phyloP scores from a whole-genome alignment of 257 asterid species.

The Solanum appendiculatum region DNA sequence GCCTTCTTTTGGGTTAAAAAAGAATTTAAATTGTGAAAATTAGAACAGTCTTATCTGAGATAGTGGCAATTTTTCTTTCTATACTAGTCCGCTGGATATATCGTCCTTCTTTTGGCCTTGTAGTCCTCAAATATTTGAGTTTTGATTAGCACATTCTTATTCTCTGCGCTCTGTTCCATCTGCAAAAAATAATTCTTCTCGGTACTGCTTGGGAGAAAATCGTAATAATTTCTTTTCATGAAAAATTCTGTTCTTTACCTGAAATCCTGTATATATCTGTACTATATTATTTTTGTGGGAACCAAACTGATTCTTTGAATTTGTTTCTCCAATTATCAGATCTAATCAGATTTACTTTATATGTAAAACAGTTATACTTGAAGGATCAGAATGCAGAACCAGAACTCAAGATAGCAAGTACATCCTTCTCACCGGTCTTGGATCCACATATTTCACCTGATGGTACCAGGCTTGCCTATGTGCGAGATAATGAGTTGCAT shows the following conservation, averaged over 20 bases:
- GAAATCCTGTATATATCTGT: neutral
- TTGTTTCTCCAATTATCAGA: neutral
- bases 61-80: neutral
- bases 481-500: conserved; percentile 65
- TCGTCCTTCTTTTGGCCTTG: neutral
- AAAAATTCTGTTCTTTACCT: neutral
- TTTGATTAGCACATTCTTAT: neutral
- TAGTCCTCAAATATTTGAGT: neutral
- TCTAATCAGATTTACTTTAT: neutral
- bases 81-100: neutral
- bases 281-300: neutral
- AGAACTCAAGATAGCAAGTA: conserved; percentile 59
- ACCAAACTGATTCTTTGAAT: neutral
- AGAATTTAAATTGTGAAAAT: neutral
- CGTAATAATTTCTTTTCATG: neutral
- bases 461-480: conserved; percentile 79
- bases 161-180: neutral
- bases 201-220: neutral
- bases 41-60: neutral
- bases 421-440: conserved; percentile 57
- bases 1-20: neutral
- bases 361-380: conserved; percentile 52
- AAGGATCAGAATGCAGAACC: conserved; percentile 44
- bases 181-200: neutral
- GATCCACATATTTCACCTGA: conserved; percentile 93